Evolutionary conservation across 1,139 yeast species (phyloP), one percentile per base, ranked within the genome.

Genomic region (Yamadazyma atmosphaerica): DNA sequence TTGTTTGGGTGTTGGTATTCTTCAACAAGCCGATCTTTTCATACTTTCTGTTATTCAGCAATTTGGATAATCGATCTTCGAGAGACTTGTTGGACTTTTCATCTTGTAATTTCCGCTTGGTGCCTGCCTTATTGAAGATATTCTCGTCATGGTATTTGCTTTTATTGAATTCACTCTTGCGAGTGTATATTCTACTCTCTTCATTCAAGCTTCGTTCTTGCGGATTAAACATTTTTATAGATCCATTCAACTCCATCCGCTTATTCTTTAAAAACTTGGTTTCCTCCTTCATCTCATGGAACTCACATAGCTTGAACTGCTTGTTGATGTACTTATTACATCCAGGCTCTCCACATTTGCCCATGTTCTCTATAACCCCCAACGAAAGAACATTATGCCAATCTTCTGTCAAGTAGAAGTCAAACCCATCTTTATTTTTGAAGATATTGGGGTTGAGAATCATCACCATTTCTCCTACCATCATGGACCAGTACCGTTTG

Each of bases 211-310:
- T 58, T 13, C 47, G 49, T 39, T 58, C 47, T 34, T 50, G 51
- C 0, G 74, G 75, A 2, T 72, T 63, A 49, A 61, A 61, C 60
- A 66, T 50, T 43, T 78, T 68, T 18, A 74, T 73, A 36, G 78
- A 71, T 2, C 87, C 83, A 49, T 81, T 85, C 39, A 89, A 68
- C 58, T 88, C 96, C 72, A 86, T 78, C 49, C 97, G 67, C 42
- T 77, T 70, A 8, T 49, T 49, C 41, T 49, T 48, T 17, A 49
- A 41, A 25, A 49, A 39, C 27, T 48, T 44, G 25, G 41, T 43
- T 18, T 49, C 53, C 13, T 46, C 42, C 32, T 37, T 44, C 16
- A 40, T 18, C 29, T 47, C 47, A 40, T 49, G 53, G 25, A 26
- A 47, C 8, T 48, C 52, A 48, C 53, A 49, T 33, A 36, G 42